These are phyloP conservation scores for Erythrophleum fordii DNA, from an alignment of 306 rosid species.

Conservation along the genomic window DNA sequence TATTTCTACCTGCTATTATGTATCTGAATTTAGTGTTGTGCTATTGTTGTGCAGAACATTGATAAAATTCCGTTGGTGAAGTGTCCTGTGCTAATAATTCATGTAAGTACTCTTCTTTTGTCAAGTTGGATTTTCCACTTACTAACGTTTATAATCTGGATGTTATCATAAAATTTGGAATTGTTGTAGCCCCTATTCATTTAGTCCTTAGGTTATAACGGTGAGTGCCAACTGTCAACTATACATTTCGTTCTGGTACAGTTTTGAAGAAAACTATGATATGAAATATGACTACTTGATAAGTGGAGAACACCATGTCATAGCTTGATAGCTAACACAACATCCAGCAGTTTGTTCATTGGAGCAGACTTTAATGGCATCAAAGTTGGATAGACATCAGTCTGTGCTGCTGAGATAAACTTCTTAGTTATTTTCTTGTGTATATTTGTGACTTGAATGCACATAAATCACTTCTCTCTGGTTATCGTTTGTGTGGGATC, in stretches of 20 bases:
- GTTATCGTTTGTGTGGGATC: neutral
- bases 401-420: neutral
- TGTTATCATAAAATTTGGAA: neutral
- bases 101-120: slow-evolving; percentile 54
- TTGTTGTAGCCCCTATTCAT: neutral
- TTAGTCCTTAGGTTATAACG: slow-evolving; percentile 4
- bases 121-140: neutral
- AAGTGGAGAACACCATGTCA: neutral
- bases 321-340: neutral
- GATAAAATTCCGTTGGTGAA: slow-evolving; percentile 78
- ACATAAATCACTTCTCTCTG: neutral
- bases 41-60: slow-evolving; percentile 65
- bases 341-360: neutral
- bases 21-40: slow-evolving; percentile 24
- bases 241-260: neutral
- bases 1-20: neutral
- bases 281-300: neutral
- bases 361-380: neutral
- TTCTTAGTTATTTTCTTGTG: neutral
- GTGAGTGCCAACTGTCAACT: neutral
- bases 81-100: slow-evolving; percentile 79
- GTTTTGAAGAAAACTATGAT: neutral
- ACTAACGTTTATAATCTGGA: neutral
- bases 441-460: neutral
- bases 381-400: neutral